These are phyloP conservation scores for Suhomyces canberraensis DNA, from an alignment of 805 yeast species.

Conservation along the genomic window DNA sequence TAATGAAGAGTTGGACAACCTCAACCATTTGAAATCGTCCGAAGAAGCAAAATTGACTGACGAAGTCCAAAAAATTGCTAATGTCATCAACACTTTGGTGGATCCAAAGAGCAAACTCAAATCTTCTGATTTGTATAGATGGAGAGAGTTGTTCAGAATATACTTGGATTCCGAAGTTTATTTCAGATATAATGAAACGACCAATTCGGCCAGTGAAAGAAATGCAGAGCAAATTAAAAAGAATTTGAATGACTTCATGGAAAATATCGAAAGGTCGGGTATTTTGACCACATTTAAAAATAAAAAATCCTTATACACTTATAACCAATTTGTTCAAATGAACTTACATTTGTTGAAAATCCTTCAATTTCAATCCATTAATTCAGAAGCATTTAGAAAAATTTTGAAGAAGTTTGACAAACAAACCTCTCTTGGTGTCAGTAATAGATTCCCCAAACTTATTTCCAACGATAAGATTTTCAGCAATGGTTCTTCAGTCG, in stretches of 20 bases:
- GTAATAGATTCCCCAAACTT: constrained; percentile 44
- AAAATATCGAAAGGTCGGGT: constrained; percentile 35
- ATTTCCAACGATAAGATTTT: constrained; percentile 40
- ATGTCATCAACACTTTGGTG: constrained; percentile 35
- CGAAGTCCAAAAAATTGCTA: constrained; percentile 43
- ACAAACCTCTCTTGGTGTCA: constrained; percentile 55
- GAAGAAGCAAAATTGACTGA: constrained; percentile 43
- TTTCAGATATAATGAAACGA: constrained; percentile 48
- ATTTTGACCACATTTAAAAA: constrained; percentile 42
- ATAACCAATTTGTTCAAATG: constrained; percentile 47
- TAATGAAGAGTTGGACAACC: constrained; percentile 48
- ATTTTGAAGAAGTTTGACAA: constrained; percentile 76
- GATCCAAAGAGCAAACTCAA: constrained; percentile 29
- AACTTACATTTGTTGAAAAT: constrained; percentile 56
- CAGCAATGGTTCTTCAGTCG: constrained; percentile 46
- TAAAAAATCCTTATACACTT: constrained; percentile 44
- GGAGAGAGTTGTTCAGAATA: constrained; percentile 66
- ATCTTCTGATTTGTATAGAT: constrained; percentile 55
- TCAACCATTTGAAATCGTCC: constrained; percentile 41
- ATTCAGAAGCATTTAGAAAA: constrained; percentile 61
- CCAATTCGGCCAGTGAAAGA: constrained; percentile 41
- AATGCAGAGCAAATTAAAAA: constrained; percentile 44
- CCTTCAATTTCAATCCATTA: constrained; percentile 58
- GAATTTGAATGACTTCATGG: constrained; percentile 41
- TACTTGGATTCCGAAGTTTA: constrained; percentile 68